Evolutionary conservation across 148 eudicot species (phyloP).

Genomic region (Chenopodium album): DNA sequence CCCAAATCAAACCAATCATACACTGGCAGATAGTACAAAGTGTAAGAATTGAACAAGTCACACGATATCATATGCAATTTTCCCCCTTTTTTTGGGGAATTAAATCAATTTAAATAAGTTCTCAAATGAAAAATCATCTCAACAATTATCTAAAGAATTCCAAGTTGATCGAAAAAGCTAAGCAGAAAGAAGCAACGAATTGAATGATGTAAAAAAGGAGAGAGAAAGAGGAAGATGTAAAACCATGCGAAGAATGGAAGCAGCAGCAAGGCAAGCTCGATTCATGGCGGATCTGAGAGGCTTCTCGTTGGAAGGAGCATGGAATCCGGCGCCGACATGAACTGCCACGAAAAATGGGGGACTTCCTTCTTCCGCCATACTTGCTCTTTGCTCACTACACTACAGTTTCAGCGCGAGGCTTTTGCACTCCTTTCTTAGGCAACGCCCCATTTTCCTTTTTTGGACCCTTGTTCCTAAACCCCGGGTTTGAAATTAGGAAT

Average conservation of each 20-base stretch:
- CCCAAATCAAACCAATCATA: neutral
- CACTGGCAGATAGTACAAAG: neutral
- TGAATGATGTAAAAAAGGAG: neutral
- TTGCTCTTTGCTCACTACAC: no score
- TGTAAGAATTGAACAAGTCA: neutral
- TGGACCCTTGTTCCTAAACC: no score
- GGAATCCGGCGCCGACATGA: conserved; percentile 96
- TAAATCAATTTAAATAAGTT: no score
- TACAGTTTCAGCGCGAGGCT: no score
- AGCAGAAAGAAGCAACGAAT: neutral
- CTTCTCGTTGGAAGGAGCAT: conserved; percentile 79
- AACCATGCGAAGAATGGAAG: conserved; percentile 63
- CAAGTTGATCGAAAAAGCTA: neutral
- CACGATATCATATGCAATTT: no score
- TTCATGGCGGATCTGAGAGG: conserved; percentile 74
- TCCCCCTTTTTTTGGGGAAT: no score
- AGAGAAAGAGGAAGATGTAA: conserved; percentile 2
- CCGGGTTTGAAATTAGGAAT: no score
- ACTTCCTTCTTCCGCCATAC: conserved; percentile 25
- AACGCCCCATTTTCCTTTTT: no score
- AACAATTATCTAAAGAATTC: neutral
- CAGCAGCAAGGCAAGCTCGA: conserved; percentile 86
- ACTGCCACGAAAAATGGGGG: conserved; percentile 81
- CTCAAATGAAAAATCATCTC: no score
- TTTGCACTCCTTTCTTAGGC: no score